Evolutionary conservation across 371 early-diverging fungal genomes (phyloP).

Genomic region (Mortierella sp.): DNA sequence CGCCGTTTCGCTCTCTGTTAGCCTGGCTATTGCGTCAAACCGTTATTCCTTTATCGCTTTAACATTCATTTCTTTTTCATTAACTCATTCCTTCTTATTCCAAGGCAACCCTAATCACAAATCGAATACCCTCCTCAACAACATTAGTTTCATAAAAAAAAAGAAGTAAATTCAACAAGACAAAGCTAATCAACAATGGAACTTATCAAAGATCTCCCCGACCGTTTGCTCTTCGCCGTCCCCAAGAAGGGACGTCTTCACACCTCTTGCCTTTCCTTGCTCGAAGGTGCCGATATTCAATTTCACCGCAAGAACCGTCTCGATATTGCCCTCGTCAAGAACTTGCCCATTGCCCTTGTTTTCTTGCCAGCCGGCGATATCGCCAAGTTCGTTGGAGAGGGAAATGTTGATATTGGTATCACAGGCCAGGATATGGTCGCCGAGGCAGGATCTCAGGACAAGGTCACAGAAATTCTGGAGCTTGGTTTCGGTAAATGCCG

Average conservation of each 20-base stretch:
- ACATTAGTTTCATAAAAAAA: not conserved
- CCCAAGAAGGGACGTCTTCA: slow-evolving; percentile 98
- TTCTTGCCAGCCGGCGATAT: slow-evolving; percentile 97
- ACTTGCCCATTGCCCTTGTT: slow-evolving; percentile 92
- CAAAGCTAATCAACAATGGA: slow-evolving; percentile 61
- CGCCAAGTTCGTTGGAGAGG: slow-evolving; percentile 93
- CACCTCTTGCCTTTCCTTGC: slow-evolving; percentile 85
- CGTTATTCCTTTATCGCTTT: not conserved
- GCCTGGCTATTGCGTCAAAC: too few relatives aligned
- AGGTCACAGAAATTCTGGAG: slow-evolving; percentile 78
- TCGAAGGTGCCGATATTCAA: slow-evolving; percentile 92
- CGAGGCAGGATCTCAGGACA: slow-evolving; percentile 79
- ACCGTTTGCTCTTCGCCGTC: slow-evolving; percentile 92
- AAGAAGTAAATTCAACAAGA: not conserved
- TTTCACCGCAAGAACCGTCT: slow-evolving; percentile 93
- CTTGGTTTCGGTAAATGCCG: slow-evolving; percentile 95
- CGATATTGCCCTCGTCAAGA: slow-evolving; percentile 95
- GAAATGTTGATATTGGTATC: slow-evolving; percentile 96
- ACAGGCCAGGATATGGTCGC: slow-evolving; percentile 96
- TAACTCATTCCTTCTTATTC: not conserved
- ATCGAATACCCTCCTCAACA: not conserved
- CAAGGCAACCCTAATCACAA: not conserved
- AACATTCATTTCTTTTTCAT: slow-evolving; percentile 2
- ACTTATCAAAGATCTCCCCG: slow-evolving; percentile 74
- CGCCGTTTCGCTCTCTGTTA: too few relatives aligned